These are phyloP conservation scores for Stephania yunnanensis DNA, from an alignment of 164 flowering plant species.

Conservation along the genomic window DNA sequence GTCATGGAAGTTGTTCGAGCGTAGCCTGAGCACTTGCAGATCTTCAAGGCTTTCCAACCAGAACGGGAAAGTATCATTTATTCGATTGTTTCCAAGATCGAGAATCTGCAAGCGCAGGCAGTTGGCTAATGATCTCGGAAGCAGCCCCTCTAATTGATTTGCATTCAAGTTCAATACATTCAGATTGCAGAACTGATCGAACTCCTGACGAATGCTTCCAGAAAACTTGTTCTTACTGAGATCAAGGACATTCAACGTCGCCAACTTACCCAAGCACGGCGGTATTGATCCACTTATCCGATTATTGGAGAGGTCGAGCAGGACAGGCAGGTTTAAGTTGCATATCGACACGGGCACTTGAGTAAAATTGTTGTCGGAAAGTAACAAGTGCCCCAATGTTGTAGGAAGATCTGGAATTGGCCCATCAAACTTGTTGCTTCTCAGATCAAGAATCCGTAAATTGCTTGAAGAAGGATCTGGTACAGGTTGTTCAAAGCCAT, in stretches of 20 bases:
- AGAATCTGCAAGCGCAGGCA: slow-evolving; percentile 48
- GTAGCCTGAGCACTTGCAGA: slow-evolving; percentile 26
- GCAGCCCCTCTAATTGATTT: slow-evolving; percentile 37
- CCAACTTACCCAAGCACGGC: slow-evolving; percentile 23
- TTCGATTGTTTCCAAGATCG: slow-evolving; percentile 46
- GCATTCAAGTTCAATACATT: slow-evolving; percentile 36
- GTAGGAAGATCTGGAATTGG: slow-evolving; percentile 23
- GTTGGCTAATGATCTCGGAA: slow-evolving; percentile 46
- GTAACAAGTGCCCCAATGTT: slow-evolving; percentile 25
- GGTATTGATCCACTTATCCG: slow-evolving; percentile 39
- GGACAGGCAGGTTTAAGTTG: slow-evolving; percentile 21
- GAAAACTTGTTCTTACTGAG: slow-evolving; percentile 32
- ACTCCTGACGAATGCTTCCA: slow-evolving; percentile 35
- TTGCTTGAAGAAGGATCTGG: too few relatives aligned
- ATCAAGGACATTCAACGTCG: slow-evolving; percentile 35
- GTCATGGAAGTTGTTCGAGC: slow-evolving; percentile 48
- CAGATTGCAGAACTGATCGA: slow-evolving; percentile 26
- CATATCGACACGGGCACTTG: slow-evolving; percentile 42
- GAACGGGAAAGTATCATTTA: slow-evolving; percentile 44
- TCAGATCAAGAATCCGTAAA: too few relatives aligned
- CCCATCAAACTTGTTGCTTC: slow-evolving; percentile 27
- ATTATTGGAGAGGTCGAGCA: slow-evolving; percentile 51
- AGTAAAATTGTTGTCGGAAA: slow-evolving; percentile 20
- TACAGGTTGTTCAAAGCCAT: not conserved
- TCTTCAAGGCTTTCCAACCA: slow-evolving; percentile 25